phyloP scores from a whole-genome alignment of 2,329 filamentous ascomycete genomes.

The Colletotrichum camelliae region DNA sequence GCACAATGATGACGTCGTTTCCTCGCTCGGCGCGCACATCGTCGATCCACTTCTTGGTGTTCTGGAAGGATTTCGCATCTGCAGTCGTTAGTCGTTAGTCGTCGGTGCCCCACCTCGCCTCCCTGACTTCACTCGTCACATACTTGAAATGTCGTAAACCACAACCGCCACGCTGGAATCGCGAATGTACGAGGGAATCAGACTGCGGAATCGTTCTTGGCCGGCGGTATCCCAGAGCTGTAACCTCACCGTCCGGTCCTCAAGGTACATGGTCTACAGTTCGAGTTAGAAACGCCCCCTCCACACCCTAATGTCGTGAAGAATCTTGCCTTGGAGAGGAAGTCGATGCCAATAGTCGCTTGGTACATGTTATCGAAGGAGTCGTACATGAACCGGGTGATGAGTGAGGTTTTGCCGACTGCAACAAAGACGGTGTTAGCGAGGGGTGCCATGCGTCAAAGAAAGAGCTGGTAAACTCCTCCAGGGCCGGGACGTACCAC shows the following conservation, averaged over 20 bases:
- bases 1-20: constrained; percentile 97
- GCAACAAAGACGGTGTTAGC: constrained; percentile 21
- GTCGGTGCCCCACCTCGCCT: background rate
- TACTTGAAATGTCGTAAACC: constrained; percentile 97
- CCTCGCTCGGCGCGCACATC: constrained; percentile 95
- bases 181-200: constrained; percentile 98
- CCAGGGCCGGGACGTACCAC: constrained; percentile 67
- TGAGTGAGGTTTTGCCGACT: constrained; percentile 99
- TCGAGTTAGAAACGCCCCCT: background rate
- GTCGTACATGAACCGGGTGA: constrained; percentile 99
- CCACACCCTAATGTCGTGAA: background rate
- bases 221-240: constrained; percentile 99
- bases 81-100: constrained; percentile 2
- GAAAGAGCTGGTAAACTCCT: constrained; percentile 19
- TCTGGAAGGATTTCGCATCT: constrained; percentile 96
- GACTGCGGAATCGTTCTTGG: constrained; percentile 93
- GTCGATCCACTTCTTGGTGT: constrained; percentile 99
- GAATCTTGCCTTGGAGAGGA: constrained; percentile 85
- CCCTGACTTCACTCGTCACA: background rate
- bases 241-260: constrained; percentile 95
- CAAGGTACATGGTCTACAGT: constrained; percentile 93
- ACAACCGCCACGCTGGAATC: constrained; percentile 98
- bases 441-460: background rate
- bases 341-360: constrained; percentile 98
- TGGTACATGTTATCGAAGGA: constrained; percentile 99